Percentiles rank a stretch among this genome's conserved stretches.
Evolutionary conservation across 2,329 filamentous ascomycete genomes (phyloP).

Genomic region (Huntiella omanensis): DNA sequence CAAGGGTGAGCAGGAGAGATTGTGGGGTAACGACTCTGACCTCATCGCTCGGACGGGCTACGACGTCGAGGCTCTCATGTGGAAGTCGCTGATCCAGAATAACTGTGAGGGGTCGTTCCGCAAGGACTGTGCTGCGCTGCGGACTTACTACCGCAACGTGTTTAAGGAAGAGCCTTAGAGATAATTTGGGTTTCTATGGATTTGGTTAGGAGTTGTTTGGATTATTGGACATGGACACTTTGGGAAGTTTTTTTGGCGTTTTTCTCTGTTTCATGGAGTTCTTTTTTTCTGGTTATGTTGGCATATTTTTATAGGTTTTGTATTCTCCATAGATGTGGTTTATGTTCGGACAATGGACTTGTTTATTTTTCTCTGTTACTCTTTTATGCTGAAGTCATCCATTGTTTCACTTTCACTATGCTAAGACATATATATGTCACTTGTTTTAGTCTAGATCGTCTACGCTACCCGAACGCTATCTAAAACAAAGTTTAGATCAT

Average conservation of each 20-base stretch:
- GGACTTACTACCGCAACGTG: constrained; percentile 9
- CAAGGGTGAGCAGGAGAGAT: constrained; percentile 2
- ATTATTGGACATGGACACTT: too few relatives aligned
- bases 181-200: not conserved
- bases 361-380: too few relatives aligned
- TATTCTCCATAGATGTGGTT: too few relatives aligned
- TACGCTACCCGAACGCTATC: too few relatives aligned
- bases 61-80: constrained; percentile 8
- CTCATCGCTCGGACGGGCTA: constrained; percentile 5
- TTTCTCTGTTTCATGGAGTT: not conserved
- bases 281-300: not conserved
- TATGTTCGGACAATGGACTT: too few relatives aligned
- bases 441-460: too few relatives aligned
- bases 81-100: constrained; percentile 6
- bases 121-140: constrained; percentile 7
- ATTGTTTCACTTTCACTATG: too few relatives aligned
- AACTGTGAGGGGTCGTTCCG: constrained; percentile 7
- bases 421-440: not conserved
- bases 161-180: constrained; percentile 7
- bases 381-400: too few relatives aligned
- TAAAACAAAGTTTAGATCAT: too few relatives aligned
- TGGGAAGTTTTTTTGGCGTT: not conserved
- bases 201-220: too few relatives aligned
- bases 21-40: constrained; percentile 6
- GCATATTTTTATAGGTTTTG: not conserved